A percentile compares a stretch with the other conserved stretches of the same genome.
phyloP scores from a whole-genome alignment of 495 filamentous ascomycete species.

The Tuber calosporum region DNA sequence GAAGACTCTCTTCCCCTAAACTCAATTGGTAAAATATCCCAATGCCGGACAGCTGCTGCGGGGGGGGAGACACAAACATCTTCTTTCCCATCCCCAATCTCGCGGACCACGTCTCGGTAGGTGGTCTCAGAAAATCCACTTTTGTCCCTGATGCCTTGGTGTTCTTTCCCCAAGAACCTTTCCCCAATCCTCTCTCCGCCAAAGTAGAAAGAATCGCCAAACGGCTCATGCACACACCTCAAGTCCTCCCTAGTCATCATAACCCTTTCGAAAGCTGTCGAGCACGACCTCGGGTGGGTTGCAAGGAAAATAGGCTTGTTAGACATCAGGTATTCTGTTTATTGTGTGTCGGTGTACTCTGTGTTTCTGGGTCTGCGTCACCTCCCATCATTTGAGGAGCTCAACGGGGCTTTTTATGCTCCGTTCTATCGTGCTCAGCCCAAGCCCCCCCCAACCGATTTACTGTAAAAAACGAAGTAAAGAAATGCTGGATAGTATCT shows the following conservation, averaged over 20 bases:
- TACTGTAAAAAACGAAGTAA: background rate
- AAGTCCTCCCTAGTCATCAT: conserved; percentile 90
- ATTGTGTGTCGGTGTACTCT: background rate
- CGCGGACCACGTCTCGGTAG: conserved; percentile 66
- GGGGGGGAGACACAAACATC: conserved; percentile 51
- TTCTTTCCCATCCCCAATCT: conserved; percentile 57
- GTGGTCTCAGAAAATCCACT: conserved; percentile 72
- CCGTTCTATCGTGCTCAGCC: background rate
- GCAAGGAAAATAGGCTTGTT: conserved; percentile 78
- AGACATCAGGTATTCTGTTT: background rate
- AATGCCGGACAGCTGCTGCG: background rate
- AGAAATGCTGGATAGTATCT: background rate
- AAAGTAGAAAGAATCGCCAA: conserved; percentile 93
- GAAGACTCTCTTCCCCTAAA: conserved; percentile 66
- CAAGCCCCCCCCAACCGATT: background rate
- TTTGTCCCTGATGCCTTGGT: conserved; percentile 51
- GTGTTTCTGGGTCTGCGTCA: background rate
- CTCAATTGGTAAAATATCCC: conserved; percentile 37
- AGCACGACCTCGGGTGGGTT: conserved; percentile 88
- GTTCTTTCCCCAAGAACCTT: conserved; percentile 66
- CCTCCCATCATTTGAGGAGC: background rate
- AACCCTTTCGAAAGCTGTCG: conserved; percentile 92
- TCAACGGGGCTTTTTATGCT: background rate
- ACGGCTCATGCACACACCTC: conserved; percentile 84
- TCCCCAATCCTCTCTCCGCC: conserved; percentile 76